A percentile compares a stretch with the other conserved stretches of the same genome.
phyloP scores from a whole-genome alignment of 139 green algal species.

The Astrephomene gubernaculifera region DNA sequence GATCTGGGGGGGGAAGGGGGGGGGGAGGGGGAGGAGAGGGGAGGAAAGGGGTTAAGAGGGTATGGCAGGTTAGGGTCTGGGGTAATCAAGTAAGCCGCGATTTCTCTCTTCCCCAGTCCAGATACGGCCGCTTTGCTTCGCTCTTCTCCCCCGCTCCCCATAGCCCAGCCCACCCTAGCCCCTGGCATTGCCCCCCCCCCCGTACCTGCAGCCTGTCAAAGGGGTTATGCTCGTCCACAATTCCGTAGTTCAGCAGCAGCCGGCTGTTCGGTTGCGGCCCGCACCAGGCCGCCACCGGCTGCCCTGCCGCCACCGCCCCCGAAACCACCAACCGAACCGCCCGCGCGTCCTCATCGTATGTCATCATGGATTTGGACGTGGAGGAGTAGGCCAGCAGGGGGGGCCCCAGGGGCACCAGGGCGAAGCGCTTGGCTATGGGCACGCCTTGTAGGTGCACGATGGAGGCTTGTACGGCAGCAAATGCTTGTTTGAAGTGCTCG shows the following conservation, averaged over 20 bases:
- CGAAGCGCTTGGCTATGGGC: constrained; percentile 86
- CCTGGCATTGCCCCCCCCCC: neutral
- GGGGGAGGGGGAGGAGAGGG: neutral
- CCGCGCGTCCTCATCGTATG: constrained; percentile 61
- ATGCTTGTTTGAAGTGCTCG: constrained; percentile 90
- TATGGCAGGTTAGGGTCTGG: too few relatives aligned
- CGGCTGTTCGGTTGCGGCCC: constrained; percentile 93
- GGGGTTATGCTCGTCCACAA: constrained; percentile 76
- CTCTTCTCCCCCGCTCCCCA: too few relatives aligned
- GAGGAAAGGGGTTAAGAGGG: neutral
- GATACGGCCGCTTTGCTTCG: too few relatives aligned
- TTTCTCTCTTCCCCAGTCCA: too few relatives aligned
- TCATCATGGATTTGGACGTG: constrained; percentile 86
- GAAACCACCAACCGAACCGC: constrained; percentile 77
- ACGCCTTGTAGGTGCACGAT: constrained; percentile 96
- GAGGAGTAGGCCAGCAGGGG: constrained; percentile 88
- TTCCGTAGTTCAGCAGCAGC: constrained; percentile 78
- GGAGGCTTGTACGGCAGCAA: constrained; percentile 90
- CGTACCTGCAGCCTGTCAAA: constrained; percentile 77
- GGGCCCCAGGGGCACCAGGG: constrained; percentile 93
- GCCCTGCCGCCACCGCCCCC: constrained; percentile 78
- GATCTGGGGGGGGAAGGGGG: constrained; percentile 17
- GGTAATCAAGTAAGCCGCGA: too few relatives aligned
- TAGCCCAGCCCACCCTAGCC: neutral
- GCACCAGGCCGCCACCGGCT: constrained; percentile 92